Base-by-base conservation (phyloP, 2,329 filamentous ascomycete species). In the Onygena corvina region DNA sequence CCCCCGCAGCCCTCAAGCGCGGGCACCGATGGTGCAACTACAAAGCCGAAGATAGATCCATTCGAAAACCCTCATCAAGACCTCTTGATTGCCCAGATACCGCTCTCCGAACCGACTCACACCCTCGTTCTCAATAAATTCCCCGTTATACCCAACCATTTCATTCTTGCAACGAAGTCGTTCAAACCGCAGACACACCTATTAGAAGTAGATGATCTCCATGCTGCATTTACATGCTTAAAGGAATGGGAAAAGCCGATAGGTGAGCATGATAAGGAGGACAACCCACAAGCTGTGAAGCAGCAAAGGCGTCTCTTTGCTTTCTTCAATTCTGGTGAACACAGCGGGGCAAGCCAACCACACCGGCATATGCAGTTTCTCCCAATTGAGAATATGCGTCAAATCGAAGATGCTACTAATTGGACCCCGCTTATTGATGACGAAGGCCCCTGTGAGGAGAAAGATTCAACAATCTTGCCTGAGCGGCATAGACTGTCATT, bases 361-460 rank as follows among this genome's bases (percentile, higher is more conserved):
- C 71, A 73, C 58, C 59, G 71, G 11, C 70, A 73, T 54, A 45
- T 73, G 27, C 71, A 73, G 49, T 73, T 73, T 45, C 56, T 73
- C 5, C 70, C 71, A 0, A 59, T 73, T 2, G 69, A 71, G 52
- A 62, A 64, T 29, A 73, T 73, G 67, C 50, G 34, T 18, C 34
- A 47, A 34, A 18, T 16, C 4, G 40, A 49, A 27, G 50, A 44
- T 35, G 45, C 23, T 21, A 53, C 58, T 8, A 58, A 54, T n/a
- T 78, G 75, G 75, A 57, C 60, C 18, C 65, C 74, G 7, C 60
- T 77, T n/a, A 70, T 76, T 38, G 73, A 76, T 45, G 49, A 46
- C 1, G 33, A 40, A 34, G 9, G 21, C 18, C 16, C 7, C 20
- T 4, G 33, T 30, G 21, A 31, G 14, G 4, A n/a, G 8, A 5